Percentiles rank a stretch among this genome's conserved stretches.
phyloP scores from a whole-genome alignment of 1,139 yeast genomes.

The Pichia sp. region DNA sequence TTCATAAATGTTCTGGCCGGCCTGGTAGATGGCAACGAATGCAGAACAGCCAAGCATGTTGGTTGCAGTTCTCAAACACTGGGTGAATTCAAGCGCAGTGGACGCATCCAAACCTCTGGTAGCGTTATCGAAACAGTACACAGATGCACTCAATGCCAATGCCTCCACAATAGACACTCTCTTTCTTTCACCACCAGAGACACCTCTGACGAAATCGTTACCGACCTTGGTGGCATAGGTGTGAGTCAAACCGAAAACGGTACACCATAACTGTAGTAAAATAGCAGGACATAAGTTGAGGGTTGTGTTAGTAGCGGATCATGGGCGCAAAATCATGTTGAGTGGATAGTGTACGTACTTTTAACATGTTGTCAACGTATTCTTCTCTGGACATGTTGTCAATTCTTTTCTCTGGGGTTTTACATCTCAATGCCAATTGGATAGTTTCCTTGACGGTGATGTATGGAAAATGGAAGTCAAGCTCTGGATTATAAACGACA shows the following conservation, averaged over 20 bases:
- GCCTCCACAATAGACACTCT: conserved; percentile 37
- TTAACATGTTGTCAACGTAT: conserved; percentile 24
- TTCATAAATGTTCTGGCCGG: conserved; percentile 71
- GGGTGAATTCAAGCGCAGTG: conserved; percentile 36
- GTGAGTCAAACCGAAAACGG: conserved; percentile 11
- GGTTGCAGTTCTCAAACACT: conserved; percentile 10
- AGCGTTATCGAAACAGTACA: conserved; percentile 68
- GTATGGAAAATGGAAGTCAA: conserved; percentile 38
- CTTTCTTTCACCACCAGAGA: conserved; percentile 77
- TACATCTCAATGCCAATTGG: conserved; percentile 34
- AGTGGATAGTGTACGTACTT: conserved; percentile 35
- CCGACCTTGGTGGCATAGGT: conserved; percentile 30
- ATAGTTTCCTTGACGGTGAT: conserved; percentile 37
- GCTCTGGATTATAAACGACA: conserved; percentile 36
- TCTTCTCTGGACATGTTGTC: conserved; percentile 3
- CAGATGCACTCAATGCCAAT: conserved; percentile 19
- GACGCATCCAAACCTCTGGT: conserved; percentile 73
- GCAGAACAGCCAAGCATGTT: conserved; percentile 51
- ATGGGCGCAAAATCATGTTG: conserved; percentile 40
- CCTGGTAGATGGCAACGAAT: conserved; percentile 73
- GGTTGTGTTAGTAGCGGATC: conserved; percentile 17
- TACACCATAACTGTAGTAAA: conserved; percentile 39
- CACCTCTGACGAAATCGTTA: conserved; percentile 64
- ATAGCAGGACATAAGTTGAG: conserved; percentile 34
- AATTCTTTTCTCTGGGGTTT: conserved; percentile 30